Evolutionary conservation across 306 rosid species (phyloP).

Genomic region (Rosa rugosa): DNA sequence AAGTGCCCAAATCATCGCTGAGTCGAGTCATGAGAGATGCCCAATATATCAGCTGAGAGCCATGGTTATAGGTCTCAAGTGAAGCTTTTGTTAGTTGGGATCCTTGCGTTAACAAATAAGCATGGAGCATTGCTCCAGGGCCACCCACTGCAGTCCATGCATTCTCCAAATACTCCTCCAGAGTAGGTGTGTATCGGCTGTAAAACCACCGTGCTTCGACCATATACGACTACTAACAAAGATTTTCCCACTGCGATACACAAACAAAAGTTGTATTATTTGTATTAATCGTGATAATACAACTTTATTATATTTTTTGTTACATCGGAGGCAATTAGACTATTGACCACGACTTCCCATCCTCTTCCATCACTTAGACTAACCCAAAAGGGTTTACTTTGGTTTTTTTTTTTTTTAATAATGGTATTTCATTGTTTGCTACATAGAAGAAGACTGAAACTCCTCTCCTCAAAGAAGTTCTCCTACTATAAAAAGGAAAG

Average conservation of each 20-base stretch:
- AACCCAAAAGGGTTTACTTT: too few relatives aligned
- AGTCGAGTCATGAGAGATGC: constrained; percentile 25
- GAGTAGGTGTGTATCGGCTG: constrained; percentile 14
- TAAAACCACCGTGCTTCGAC: constrained; percentile 36
- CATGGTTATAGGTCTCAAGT: constrained; percentile 11
- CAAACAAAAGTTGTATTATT: background rate
- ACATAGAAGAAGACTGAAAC: too few relatives aligned
- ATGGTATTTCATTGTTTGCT: too few relatives aligned
- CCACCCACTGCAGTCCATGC: constrained; percentile 32
- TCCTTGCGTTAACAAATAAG: constrained; percentile 14
- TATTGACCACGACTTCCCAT: too few relatives aligned
- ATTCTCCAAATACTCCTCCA: constrained; percentile 30
- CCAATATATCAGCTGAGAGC: constrained; percentile 24
- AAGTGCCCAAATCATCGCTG: constrained; percentile 35
- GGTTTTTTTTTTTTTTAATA: too few relatives aligned
- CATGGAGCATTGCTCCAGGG: constrained; percentile 25
- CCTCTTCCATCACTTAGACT: too few relatives aligned
- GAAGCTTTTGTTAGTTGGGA: background rate
- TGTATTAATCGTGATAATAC: too few relatives aligned
- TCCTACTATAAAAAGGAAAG: too few relatives aligned
- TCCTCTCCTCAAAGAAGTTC: too few relatives aligned
- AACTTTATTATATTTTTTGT: too few relatives aligned
- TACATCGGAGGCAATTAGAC: too few relatives aligned
- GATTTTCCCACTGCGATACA: constrained; percentile 28
- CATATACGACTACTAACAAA: constrained; percentile 27